Base-by-base conservation (phyloP, 1,139 yeast genomes). In the Kodamaea derodonti region DNA sequence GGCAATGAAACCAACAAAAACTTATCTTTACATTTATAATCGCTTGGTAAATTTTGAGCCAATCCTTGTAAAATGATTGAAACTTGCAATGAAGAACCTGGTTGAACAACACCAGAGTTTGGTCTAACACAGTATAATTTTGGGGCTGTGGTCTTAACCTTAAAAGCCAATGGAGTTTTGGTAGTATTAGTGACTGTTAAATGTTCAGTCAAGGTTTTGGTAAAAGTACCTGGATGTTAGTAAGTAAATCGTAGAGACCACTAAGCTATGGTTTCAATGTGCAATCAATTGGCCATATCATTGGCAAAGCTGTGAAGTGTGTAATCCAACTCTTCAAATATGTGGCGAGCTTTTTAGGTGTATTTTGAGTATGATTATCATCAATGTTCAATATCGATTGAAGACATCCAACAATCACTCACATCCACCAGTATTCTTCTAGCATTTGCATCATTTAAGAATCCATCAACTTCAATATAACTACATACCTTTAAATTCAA, bases 91-190 rank as follows among this genome's bases (percentile, higher is more conserved):
- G 80, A 62, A 43, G 77, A 76, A 26, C 95, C 94, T 11, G 97
- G 92, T 27, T 69, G 72, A 38, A 92, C 71, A 27, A 83, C 64
- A 18, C 95, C 78, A 38, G 97, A 94, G 60, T 90, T 92, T 40
- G 98, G 98, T 63, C 96, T 82, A 36, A 92, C 97, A 61, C 96
- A 86, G 69, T 90, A 86, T 58, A 87, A 73, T 60, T 86, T 90
- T 40, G 99, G 99, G 11, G 97, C 97, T 8, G 99, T 92, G 32
- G 99, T 92, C 65, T 92, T 94, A 54, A 94, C 97, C 69, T 94
- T 94, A 72, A 87, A 92, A 22, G 96, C 96, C 52, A 77, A 64
- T 32, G 83, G 73, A 27, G 78, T 65, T 22, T 65, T 58, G 16
- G 86, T 63, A 38, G 77, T 74, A 65, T 92, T 92, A 40, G 75